phyloP scores from a whole-genome alignment of 176 grass and related monocot species.

The Raddia distichophylla region DNA sequence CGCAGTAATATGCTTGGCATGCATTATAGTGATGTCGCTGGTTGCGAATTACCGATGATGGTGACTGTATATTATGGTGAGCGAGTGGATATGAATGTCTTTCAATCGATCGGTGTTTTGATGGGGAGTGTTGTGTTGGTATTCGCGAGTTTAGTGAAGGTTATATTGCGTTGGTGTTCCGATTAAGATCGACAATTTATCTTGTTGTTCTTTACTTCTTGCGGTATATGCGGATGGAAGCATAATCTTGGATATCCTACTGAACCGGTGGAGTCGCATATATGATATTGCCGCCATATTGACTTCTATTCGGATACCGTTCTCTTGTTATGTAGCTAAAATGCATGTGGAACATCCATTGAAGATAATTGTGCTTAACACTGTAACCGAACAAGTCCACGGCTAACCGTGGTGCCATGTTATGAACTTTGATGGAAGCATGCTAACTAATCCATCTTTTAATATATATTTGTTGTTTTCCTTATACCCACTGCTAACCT shows the following conservation, averaged over 20 bases:
- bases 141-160: no score
- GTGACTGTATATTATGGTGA: no score
- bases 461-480: neutral
- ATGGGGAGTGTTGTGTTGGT: no score
- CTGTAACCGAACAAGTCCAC: neutral
- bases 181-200: neutral
- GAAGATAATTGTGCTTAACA: no score
- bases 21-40: no score
- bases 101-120: no score
- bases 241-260: constrained; percentile 98
- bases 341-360: neutral
- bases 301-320: no score
- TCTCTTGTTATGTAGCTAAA: neutral
- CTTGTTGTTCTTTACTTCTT: neutral
- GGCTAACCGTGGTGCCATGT: neutral
- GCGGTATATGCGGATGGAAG: constrained; percentile 99
- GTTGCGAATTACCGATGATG: no score
- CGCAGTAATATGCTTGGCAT: no score
- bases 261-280: constrained; percentile 98
- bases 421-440: neutral
- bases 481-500: neutral
- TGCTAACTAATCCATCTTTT: constrained; percentile 2
- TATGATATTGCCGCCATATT: constrained; percentile 73
- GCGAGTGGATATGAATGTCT: no score
- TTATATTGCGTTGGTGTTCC: no score